Evolutionary conservation across 495 filamentous ascomycete genomes (phyloP), one percentile per base, ranked within the genome.

Genomic region (Oidiodendron maius): DNA sequence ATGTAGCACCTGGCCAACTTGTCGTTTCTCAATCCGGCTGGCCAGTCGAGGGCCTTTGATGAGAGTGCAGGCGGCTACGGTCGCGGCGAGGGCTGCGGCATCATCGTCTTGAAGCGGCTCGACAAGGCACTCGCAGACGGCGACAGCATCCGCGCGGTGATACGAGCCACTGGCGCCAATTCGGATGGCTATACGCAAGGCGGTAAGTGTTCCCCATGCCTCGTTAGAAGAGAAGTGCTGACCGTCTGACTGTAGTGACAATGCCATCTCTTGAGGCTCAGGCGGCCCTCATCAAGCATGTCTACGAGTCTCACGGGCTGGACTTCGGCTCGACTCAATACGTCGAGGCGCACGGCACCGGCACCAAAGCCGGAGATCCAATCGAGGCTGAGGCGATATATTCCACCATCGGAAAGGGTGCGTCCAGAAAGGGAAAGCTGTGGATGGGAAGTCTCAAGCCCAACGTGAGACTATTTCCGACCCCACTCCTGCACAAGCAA

Each of bases 61-160:
- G 68, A 66, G 0, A 49, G 61, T 4, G 85, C 82, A 15, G 70
- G 80, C 46, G 85, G 85, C 0, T 89, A 83, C 56, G 83, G 67
- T 0, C 71, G 83, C n/a, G 86, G 72, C 2, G 85, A 89, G 52
- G 84, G 73, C 3, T 65, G 80, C 15, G 74, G 67, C 25, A 68
- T 75, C 24, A 49, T 86, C 1, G 64, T 78, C 15, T 53, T 89
- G 25, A 89, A 88, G 63, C 66, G 64, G 3, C 66, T 87, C 3
- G 61, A 65, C 22, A 71, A 77, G 43, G 84, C 76, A 24, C 61
- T 76, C 36, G 63, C 50, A 43, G 76, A 78, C 50, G 75, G 75
- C n/a, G 74, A 81, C 46, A 71, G 73, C 5, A 78, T 87, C 40
- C 67, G 78, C 38, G 76, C 75, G 16, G 68, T 88, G 20, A 80